Conservation (phyloP, 2,329 filamentous ascomycete species). For the Colletotrichum gloeosporioides region DNA sequence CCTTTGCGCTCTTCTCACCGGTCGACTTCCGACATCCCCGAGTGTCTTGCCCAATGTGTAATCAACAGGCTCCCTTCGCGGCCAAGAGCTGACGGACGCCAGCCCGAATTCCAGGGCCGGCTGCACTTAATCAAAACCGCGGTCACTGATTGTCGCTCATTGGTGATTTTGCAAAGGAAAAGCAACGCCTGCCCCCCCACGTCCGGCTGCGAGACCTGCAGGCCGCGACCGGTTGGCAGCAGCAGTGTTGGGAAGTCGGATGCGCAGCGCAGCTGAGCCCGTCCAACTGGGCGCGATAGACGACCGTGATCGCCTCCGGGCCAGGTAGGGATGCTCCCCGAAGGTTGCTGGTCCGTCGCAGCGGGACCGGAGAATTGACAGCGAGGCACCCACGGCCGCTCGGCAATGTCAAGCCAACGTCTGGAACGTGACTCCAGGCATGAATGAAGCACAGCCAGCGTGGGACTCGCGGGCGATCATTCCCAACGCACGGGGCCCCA, state of each 20-base stretch:
- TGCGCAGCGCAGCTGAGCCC: neutral
- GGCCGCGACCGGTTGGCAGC: neutral
- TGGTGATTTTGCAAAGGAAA: neutral
- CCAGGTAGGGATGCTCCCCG: neutral
- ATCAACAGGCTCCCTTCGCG: neutral
- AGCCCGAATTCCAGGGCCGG: neutral
- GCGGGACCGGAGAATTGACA: conserved; percentile 5
- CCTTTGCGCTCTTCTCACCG: neutral
- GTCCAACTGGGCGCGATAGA: neutral
- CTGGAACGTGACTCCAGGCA: neutral
- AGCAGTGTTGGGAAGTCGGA: neutral
- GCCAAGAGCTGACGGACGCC: neutral
- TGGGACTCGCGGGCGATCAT: neutral
- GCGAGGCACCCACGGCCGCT: neutral
- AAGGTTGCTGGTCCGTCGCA: neutral
- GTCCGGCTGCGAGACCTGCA: neutral
- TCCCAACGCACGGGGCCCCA: neutral
- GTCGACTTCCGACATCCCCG: neutral
- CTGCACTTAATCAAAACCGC: neutral
- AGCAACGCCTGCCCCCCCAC: neutral
- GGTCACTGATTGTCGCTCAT: neutral
- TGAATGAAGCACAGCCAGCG: conserved; percentile 9
- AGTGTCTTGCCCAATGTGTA: neutral
- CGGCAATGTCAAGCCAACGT: neutral
- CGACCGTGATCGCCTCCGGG: neutral